Evolutionary conservation across 2,329 filamentous ascomycete genomes (phyloP), one percentile per base, ranked within the genome.

Genomic region (Saccharata proteae): DNA sequence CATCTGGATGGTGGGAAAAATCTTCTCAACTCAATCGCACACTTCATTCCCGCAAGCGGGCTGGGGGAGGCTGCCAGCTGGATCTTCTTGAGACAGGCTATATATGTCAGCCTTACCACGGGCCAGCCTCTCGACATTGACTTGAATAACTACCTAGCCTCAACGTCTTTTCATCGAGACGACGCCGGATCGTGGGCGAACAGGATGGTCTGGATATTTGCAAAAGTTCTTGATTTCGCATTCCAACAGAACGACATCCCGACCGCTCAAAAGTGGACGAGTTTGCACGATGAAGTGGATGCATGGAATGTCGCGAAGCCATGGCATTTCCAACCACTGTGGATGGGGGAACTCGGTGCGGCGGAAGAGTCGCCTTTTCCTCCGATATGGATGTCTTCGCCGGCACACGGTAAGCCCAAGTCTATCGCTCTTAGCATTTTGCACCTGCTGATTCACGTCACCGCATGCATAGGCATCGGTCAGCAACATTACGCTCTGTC

Each of bases 71-170:
- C 56, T 0, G 53, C 56, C 1, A 51, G 48, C 29, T 60, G 55
- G 55, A 50, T 60, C 1, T 58, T 54, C 17, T 44, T 61, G 16
- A 46, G 55, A 5, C 56, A 61, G 36, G 54, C 57, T 20, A 55
- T 59, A 8, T 60, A 59, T 38, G 48, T 59, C 1, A 54, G 49
- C 5, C 38, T 61, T 5, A 52, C 48, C 4, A 52, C 45, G 5
- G 51, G 53, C 35, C 45, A 52, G 7, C 43, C 48, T 2, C 36
- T 56, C 8, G 47, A 46, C 12, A 40, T 51, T 5, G 46, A 44
- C 17, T 41, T 54, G 3, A 43, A 47, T 1, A 52, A 49, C 27
- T 52, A 49, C 30, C 43, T 41, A 13, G 43, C 47, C 24, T 50
- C 45, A 1, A 38, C 42, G 3, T 44, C 48, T 0, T 52, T 52